Evolutionary conservation across 2,329 filamentous ascomycete species (phyloP).

Genomic region (Fusarium secorum): DNA sequence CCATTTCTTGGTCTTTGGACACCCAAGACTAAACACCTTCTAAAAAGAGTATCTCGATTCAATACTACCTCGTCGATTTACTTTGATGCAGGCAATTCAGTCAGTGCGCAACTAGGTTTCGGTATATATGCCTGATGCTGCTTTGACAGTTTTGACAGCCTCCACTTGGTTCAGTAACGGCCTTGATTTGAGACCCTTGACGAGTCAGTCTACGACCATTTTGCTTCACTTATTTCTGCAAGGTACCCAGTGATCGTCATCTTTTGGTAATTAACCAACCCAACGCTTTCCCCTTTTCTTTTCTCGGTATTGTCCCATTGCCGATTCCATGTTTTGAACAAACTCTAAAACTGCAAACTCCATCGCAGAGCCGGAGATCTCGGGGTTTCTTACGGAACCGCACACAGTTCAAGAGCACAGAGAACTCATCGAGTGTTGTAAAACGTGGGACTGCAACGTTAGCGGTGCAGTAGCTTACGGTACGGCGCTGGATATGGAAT

Average conservation of each 20-base stretch:
- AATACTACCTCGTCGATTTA: background rate
- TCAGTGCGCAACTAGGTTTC: background rate
- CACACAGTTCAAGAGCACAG: background rate
- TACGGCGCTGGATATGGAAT: background rate
- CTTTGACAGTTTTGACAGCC: constrained; percentile 5
- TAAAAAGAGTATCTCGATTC: background rate
- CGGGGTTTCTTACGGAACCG: constrained; percentile 11
- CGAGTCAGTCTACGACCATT: background rate
- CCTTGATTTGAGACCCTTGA: background rate
- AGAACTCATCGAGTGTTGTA: constrained; percentile 13
- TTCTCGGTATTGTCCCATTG: background rate
- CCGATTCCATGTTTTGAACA: constrained; percentile 20
- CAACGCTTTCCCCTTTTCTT: background rate
- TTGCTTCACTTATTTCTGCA: background rate
- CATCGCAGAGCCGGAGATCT: constrained; percentile 7
- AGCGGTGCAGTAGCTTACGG: background rate
- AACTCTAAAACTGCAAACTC: constrained; percentile 7
- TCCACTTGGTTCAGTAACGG: background rate
- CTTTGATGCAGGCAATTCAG: background rate
- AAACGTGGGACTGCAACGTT: constrained; percentile 19
- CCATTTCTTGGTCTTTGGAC: background rate
- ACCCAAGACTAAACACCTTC: background rate
- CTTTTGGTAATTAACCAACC: background rate
- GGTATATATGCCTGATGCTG: background rate
- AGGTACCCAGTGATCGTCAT: background rate